Percentiles rank a stretch among this genome's conserved stretches.
phyloP scores from a whole-genome alignment of 2,329 filamentous ascomycete genomes.

The Zymoseptoria passerinii region DNA sequence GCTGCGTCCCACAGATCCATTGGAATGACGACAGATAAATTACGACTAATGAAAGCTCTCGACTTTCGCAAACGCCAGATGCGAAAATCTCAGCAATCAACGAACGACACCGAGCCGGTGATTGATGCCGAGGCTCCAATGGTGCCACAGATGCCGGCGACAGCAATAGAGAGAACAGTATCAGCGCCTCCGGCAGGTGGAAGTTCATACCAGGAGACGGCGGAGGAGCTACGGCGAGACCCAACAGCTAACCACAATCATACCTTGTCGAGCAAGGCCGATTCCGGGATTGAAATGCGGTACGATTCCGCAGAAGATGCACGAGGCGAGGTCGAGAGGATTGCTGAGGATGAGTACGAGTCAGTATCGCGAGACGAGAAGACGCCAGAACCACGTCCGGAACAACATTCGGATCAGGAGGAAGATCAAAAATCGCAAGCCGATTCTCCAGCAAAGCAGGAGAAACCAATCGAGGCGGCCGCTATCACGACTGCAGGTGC shows the following conservation, averaged over 20 bases:
- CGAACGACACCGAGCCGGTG: conserved; percentile 13
- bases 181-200: conserved; percentile 1
- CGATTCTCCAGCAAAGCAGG: neutral
- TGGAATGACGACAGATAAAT: conserved; percentile 75
- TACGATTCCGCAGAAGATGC: conserved; percentile 9
- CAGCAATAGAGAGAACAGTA: neutral
- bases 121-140: neutral
- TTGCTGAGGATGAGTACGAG: neutral
- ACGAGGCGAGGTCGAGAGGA: neutral
- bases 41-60: conserved; percentile 86
- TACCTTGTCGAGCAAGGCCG: conserved; percentile 38
- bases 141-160: neutral
- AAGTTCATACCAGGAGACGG: conserved; percentile 4
- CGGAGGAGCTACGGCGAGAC: neutral
- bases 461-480: neutral
- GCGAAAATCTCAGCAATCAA: conserved; percentile 23
- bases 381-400: neutral
- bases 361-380: neutral
- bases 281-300: conserved; percentile 50
- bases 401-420: neutral
- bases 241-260: conserved; percentile 14
- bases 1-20: conserved; percentile 34
- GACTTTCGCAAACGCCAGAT: conserved; percentile 80
- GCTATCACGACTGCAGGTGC: neutral
- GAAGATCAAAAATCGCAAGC: neutral